phyloP scores from a whole-genome alignment of 2,329 filamentous ascomycete genomes.

The Tolypocladium nubicola region DNA sequence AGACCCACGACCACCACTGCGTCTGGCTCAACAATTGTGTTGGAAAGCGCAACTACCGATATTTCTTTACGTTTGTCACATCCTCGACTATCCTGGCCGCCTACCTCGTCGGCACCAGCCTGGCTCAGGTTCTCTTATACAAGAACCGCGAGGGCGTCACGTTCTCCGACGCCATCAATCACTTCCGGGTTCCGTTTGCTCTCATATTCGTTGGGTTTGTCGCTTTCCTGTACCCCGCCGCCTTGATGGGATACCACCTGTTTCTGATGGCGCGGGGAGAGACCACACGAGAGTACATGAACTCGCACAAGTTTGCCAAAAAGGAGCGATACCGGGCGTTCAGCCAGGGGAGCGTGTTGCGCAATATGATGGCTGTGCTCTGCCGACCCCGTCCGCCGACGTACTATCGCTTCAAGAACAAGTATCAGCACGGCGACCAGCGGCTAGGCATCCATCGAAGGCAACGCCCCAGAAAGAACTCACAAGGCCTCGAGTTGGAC shows the following conservation, averaged over 20 bases:
- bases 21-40: conserved; percentile 99
- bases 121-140: conserved; percentile 75
- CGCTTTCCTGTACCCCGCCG: conserved; percentile 67
- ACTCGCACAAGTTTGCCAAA: conserved; percentile 89
- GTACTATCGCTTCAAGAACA: conserved; percentile 76
- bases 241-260: conserved; percentile 78
- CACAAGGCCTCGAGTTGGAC: conserved; percentile 63
- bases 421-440: conserved; percentile 73
- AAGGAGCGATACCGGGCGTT: conserved; percentile 87
- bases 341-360: conserved; percentile 62
- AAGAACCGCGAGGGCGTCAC: conserved; percentile 49
- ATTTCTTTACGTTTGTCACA: conserved; percentile 87
- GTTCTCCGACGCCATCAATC: conserved; percentile 57
- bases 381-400: conserved; percentile 76
- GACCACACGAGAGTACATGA: conserved; percentile 92
- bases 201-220: conserved; percentile 78
- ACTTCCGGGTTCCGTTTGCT: conserved; percentile 73
- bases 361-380: conserved; percentile 74
- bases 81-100: conserved; percentile 66
- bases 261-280: conserved; percentile 87
- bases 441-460: conserved; percentile 50
- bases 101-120: conserved; percentile 64
- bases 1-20: conserved; percentile 96
- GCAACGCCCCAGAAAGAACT: conserved; percentile 34
- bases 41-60: conserved; percentile 92